These are phyloP conservation scores for Paramyrothecium roridum DNA, from an alignment of 2,329 filamentous ascomycete genomes.

Conservation along the genomic window DNA sequence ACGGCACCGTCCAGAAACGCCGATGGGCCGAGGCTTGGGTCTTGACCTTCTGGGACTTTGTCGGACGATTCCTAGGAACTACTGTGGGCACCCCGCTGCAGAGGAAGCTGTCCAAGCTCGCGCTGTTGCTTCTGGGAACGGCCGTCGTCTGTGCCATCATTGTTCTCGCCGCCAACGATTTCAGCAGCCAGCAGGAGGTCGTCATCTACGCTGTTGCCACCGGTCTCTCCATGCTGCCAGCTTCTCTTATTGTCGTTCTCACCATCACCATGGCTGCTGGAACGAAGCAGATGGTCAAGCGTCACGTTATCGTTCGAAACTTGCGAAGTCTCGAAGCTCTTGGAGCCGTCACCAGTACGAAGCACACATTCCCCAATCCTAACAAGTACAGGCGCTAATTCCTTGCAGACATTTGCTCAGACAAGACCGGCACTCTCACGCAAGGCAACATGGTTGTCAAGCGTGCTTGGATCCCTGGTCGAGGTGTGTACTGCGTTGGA, in stretches of 20 bases:
- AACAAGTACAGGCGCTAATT: slow-evolving; percentile 12
- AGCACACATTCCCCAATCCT: slow-evolving; percentile 2
- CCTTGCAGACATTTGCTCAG: slow-evolving; percentile 47
- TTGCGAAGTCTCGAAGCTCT: slow-evolving; percentile 50
- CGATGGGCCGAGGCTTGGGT: slow-evolving; percentile 32
- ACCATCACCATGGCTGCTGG: slow-evolving; percentile 59
- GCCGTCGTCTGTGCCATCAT: slow-evolving; percentile 45
- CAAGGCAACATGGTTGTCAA: slow-evolving; percentile 52
- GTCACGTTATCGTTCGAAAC: slow-evolving; percentile 51
- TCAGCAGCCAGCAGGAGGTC: slow-evolving; percentile 33
- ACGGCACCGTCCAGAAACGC: slow-evolving; percentile 28
- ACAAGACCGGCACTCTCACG: slow-evolving; percentile 55
- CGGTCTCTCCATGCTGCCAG: slow-evolving; percentile 48
- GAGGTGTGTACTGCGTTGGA: slow-evolving; percentile 43
- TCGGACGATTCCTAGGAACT: slow-evolving; percentile 45
- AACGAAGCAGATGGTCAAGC: slow-evolving; percentile 51
- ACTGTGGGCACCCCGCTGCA: slow-evolving; percentile 65
- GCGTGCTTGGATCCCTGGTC: slow-evolving; percentile 48
- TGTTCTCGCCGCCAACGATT: slow-evolving; percentile 40
- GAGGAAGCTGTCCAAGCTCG: slow-evolving; percentile 66
- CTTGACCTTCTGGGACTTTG: slow-evolving; percentile 29
- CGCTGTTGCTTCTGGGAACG: slow-evolving; percentile 62
- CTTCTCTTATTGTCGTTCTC: slow-evolving; percentile 47
- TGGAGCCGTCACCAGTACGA: slow-evolving; percentile 47
- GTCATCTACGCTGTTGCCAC: slow-evolving; percentile 43